These are phyloP conservation scores for Ophiorrhiza pumila DNA, from an alignment of 257 asterid species.

Conservation along the genomic window DNA sequence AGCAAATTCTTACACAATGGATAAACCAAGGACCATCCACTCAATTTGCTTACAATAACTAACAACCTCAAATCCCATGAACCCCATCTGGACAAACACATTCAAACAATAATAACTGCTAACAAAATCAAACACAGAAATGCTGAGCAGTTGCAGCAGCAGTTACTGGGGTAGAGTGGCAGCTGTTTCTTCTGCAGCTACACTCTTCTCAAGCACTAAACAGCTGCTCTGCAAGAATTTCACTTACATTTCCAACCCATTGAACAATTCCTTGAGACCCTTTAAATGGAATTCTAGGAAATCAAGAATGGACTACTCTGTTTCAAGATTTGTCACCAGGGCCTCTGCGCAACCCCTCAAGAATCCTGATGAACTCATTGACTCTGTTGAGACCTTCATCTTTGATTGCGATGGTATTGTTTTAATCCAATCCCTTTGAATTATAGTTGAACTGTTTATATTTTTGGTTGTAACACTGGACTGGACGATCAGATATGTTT, in stretches of 20 bases:
- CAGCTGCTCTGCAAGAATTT: slow-evolving; percentile 31
- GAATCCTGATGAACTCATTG: slow-evolving; percentile 78
- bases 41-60: slow-evolving; percentile 13
- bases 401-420: slow-evolving; percentile 90
- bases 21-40: slow-evolving; percentile 18
- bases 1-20: not conserved
- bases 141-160: slow-evolving; percentile 12
- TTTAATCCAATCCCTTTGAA: not conserved
- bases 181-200: slow-evolving; percentile 39
- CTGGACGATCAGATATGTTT: not conserved
- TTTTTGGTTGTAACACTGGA: not conserved
- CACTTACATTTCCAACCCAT: slow-evolving; percentile 43
- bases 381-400: slow-evolving; percentile 91
- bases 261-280: slow-evolving; percentile 36
- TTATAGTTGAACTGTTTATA: too few relatives aligned
- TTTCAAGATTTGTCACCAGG: slow-evolving; percentile 32
- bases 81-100: not conserved
- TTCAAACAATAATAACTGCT: slow-evolving; percentile 3
- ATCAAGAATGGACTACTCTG: slow-evolving; percentile 47
- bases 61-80: slow-evolving; percentile 18
- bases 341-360: slow-evolving; percentile 75
- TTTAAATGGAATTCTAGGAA: slow-evolving; percentile 45
- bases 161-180: slow-evolving; percentile 15
- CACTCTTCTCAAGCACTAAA: slow-evolving; percentile 37
- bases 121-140: not conserved